Percentiles rank a stretch among this genome's conserved stretches.
These are phyloP conservation scores for Candida schatavii DNA, from an alignment of 805 yeast species.

Conservation along the genomic window DNA sequence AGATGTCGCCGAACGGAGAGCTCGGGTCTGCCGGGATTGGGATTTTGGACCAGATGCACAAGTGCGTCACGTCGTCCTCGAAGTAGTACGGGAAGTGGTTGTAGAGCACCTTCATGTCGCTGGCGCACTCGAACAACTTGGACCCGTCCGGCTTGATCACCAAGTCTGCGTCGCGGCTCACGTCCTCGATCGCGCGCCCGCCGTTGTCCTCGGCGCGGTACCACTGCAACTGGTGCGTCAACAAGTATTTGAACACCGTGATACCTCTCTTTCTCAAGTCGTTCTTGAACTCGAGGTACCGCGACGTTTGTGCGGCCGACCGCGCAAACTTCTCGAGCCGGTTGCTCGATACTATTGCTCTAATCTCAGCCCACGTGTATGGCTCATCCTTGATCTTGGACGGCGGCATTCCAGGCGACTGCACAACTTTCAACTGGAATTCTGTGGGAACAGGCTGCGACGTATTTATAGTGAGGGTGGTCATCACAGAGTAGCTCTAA, in stretches of 20 bases:
- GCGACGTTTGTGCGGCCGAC: constrained; percentile 38
- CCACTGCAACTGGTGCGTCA: constrained; percentile 54
- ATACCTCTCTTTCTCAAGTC: constrained; percentile 29
- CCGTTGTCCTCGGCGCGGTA: constrained; percentile 23
- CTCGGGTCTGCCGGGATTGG: constrained; percentile 50
- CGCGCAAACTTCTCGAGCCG: constrained; percentile 50
- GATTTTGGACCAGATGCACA: constrained; percentile 67
- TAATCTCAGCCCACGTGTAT: constrained; percentile 46
- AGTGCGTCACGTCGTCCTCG: constrained; percentile 48
- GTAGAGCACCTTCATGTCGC: constrained; percentile 44
- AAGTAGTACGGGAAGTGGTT: constrained; percentile 72
- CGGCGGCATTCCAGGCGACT: constrained; percentile 37
- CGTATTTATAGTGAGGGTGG: background rate
- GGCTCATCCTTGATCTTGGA: constrained; percentile 34
- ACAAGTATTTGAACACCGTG: constrained; percentile 47
- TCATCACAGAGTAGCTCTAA: no score
- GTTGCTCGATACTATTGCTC: constrained; percentile 36
- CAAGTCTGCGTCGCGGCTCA: constrained; percentile 15
- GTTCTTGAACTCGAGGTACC: constrained; percentile 47
- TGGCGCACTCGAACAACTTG: constrained; percentile 38
- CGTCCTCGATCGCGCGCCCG: constrained; percentile 16
- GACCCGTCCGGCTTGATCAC: constrained; percentile 26
- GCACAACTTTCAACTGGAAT: constrained; percentile 18
- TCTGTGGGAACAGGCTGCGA: background rate
- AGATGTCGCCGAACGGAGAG: constrained; percentile 51